Percentiles rank a stretch among this genome's conserved stretches.
phyloP scores from a whole-genome alignment of 2,329 filamentous ascomycete species.

The Pezicula rhizophila region DNA sequence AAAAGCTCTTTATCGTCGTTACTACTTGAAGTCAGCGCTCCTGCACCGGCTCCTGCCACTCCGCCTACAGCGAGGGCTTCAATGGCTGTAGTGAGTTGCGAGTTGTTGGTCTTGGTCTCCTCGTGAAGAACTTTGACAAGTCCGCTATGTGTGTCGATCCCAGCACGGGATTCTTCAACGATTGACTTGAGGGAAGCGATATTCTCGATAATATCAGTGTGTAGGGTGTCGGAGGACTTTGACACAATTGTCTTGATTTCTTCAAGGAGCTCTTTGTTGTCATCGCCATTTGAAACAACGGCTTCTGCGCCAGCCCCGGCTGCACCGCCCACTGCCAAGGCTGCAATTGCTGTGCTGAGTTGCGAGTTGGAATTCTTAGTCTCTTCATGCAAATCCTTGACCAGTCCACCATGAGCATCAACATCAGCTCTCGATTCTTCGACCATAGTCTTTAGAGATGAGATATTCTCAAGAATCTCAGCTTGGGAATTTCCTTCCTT shows the following conservation, averaged over 20 bases:
- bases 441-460: conserved; percentile 16
- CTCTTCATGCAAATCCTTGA: conserved; percentile 19
- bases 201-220: conserved; percentile 14
- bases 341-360: conserved; percentile 16
- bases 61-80: conserved; percentile 16
- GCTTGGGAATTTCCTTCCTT: conserved; percentile 11
- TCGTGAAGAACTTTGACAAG: conserved; percentile 19
- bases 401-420: conserved; percentile 9
- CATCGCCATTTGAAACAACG: conserved; percentile 4
- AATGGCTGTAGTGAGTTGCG: conserved; percentile 16
- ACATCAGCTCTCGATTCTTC: conserved; percentile 18
- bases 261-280: conserved; percentile 6
- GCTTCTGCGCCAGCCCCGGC: conserved; percentile 14
- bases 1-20: not conserved
- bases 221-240: not conserved
- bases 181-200: conserved; percentile 17
- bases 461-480: conserved; percentile 16
- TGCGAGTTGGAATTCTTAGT: conserved; percentile 16
- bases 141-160: conserved; percentile 10
- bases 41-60: conserved; percentile 15
- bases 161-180: conserved; percentile 18
- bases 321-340: conserved; percentile 15
- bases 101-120: conserved; percentile 15
- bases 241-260: conserved; percentile 11
- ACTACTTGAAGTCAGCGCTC: conserved; percentile 2